Base-by-base conservation (phyloP, 2,329 filamentous ascomycete genomes). In the Alternaria sp. region DNA sequence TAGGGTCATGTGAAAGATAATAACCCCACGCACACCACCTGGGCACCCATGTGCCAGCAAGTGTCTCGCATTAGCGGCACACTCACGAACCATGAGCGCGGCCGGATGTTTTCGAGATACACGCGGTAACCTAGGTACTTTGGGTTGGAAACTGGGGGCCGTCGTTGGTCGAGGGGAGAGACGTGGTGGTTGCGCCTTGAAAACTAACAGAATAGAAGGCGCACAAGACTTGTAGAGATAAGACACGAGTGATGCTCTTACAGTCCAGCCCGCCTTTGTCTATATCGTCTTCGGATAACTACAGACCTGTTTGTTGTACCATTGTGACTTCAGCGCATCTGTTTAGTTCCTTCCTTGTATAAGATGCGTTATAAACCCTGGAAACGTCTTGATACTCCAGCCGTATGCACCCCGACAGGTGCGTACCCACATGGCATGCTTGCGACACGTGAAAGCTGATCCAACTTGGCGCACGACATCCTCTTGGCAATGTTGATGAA, bases 41-140 rank as follows among this genome's bases (percentile, higher is more conserved):
- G 53, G 58, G 60, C 37, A 41, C 37, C 37, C 37, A 58, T 61
- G 60, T 50, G 55, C 25, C 37, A 37, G 49, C 63, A 47, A 49
- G 55, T 66, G 57, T 55, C 64, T 58, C 50, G 60, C 63, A 60
- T 49, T 61, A 51, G 53, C 25, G 44, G 10, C 28, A 58, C 55
- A 25, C 18, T 23, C 41, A 18, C 10, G 25, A 43, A 56, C 54
- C 25, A 21, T 46, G 25, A 30, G 54, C 41, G 54, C 54, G 25
- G 41, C 54, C 37, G 41, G 41, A n/a, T 46, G 25, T 46, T 45
- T 21, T 56, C 25, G 20, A 53, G 49, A 44, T 25, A 55, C 33
- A 44, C 37, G 53, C 53, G 33, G 21, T 21, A 55, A 33, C 33
- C 53, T 44, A 33, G 15, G 12, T 18, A 20, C 30, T 25, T 41